Percentiles rank a stretch among this genome's conserved stretches.
Evolutionary conservation across 2,329 filamentous ascomycete genomes (phyloP).

Genomic region (Colletotrichum euphorbiae): DNA sequence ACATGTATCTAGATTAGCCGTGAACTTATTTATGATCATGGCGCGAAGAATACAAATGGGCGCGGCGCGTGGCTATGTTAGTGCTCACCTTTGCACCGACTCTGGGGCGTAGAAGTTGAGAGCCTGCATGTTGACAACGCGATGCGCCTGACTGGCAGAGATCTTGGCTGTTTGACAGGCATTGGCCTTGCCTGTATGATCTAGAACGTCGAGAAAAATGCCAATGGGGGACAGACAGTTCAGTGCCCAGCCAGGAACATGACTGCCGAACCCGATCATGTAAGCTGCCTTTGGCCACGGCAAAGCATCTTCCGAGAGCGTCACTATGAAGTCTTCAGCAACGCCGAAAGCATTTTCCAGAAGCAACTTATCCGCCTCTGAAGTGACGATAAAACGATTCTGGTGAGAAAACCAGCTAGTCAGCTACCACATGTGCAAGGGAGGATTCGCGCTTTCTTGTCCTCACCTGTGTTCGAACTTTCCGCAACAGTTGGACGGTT

Average conservation of each 20-base stretch:
- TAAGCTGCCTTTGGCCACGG: neutral
- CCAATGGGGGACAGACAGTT: neutral
- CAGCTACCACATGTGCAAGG: neutral
- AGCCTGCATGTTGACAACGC: neutral
- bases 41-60: neutral
- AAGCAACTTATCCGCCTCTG: neutral
- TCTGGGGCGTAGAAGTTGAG: neutral
- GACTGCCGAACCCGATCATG: neutral
- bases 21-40: too few species aligned
- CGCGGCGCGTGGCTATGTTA: too few species aligned
- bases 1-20: neutral
- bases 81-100: slow-evolving; percentile 1
- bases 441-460: neutral
- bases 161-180: neutral
- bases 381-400: neutral
- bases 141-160: slow-evolving; percentile 11
- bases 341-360: slow-evolving; percentile 15
- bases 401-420: neutral
- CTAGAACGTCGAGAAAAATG: neutral
- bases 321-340: neutral
- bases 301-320: neutral
- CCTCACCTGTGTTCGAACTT: neutral
- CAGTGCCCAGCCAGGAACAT: neutral
- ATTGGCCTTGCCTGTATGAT: neutral
- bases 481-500: neutral